phyloP scores from a whole-genome alignment of 225 moss, liverwort and hornwort genomes.

The Neckera pumila region DNA sequence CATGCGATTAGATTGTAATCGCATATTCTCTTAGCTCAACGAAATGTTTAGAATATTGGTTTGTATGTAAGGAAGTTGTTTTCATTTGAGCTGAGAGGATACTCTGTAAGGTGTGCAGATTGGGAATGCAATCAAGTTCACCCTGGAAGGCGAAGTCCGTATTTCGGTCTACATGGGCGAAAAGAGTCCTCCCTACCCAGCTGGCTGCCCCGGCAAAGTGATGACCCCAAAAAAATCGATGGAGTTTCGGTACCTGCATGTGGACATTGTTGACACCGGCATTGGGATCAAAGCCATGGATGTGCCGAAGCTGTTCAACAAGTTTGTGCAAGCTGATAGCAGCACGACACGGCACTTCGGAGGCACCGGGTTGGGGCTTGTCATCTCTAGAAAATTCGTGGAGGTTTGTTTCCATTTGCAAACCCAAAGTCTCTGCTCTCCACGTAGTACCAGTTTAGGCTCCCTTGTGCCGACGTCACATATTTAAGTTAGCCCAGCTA shows the following conservation, averaged over 20 bases:
- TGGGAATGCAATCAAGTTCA: constrained; percentile 92
- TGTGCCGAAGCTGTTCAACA: constrained; percentile 74
- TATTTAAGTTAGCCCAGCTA: neutral
- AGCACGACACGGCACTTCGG: constrained; percentile 72
- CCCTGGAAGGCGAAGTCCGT: constrained; percentile 56
- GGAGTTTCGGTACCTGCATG: constrained; percentile 31
- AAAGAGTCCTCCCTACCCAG: constrained; percentile 2
- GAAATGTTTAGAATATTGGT: neutral
- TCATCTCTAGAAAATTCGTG: constrained; percentile 56
- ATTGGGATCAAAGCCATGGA: constrained; percentile 64
- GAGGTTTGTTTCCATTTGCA: constrained; percentile 4
- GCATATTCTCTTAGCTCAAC: too few species aligned
- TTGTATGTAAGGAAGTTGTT: neutral
- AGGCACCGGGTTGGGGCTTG: constrained; percentile 86
- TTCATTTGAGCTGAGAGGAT: neutral
- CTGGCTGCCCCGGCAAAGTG: neutral
- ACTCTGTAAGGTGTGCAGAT: neutral
- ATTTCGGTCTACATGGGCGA: constrained; percentile 43
- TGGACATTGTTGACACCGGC: constrained; percentile 65
- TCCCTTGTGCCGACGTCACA: neutral
- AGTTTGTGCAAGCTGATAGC: constrained; percentile 93
- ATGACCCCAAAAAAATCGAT: neutral
- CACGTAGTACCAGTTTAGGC: neutral
- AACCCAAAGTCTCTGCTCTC: neutral
- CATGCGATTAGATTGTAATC: too few species aligned